Base-by-base conservation (phyloP, 495 filamentous ascomycete species). In the Aspergillus sclerotiicarbonarius region DNA sequence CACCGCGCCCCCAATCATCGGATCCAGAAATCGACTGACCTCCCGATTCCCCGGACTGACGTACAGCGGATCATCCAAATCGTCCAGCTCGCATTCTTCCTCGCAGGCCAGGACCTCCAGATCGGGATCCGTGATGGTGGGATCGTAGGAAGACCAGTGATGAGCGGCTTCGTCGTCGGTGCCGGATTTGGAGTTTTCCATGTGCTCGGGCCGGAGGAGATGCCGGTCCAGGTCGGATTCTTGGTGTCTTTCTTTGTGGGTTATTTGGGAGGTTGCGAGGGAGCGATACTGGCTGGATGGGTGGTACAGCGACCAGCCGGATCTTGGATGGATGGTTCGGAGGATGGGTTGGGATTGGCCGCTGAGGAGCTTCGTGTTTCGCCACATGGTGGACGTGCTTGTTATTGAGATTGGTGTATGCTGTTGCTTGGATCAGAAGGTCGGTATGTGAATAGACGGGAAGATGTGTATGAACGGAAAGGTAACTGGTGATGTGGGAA, bases 101-200 rank as follows among this genome's bases (percentile, higher is more conserved):
- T 64, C 53, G 8, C 66, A 46, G 3, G 68, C 68, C 10, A 52
- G 54, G 15, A 61, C 57, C 32, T 72, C 70, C 15, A 56, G 57
- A 3, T 67, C 66, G 1, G 64, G 61, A 19, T 48, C 43, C 31
- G 70, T 69, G 45, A 50, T 59, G 6, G 59, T 50, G 6, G 66
- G 68, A 32, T 71, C 70, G 48, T 67, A 72, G 12, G 70, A 67
- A 0, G 64, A 67, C 50, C 62, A 63, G 62, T 72, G 70, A 4
- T 58, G 59, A 0, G 57, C 68, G 8, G 69, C 68, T 57, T 69
- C 70, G 30, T 69, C 68, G 32, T 72, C 70, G 13, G 68, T 66
- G 52, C 70, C 70, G 16, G 59, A 62, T 41, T 66, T 60, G 21
- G 64, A 69, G 21, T 59, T 71, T 30, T 72, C 70, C 1, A 57